phyloP scores from a whole-genome alignment of 2,329 filamentous ascomycete species.

The Penicillium sp. region DNA sequence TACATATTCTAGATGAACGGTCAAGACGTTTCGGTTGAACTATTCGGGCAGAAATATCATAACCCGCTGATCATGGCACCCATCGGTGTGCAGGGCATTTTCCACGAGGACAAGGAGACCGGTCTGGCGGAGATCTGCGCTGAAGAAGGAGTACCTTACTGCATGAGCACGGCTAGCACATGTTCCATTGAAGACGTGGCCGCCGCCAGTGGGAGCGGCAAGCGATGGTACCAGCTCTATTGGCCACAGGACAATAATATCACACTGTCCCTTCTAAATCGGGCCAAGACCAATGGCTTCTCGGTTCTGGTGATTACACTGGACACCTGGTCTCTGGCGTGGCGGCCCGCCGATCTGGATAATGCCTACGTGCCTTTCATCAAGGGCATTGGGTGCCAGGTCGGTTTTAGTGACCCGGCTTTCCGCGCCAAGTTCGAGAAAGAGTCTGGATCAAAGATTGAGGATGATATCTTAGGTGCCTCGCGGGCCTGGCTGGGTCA shows the following conservation, averaged over 20 bases:
- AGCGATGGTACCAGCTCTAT: conserved; percentile 70
- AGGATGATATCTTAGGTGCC: conserved; percentile 49
- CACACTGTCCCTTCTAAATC: conserved; percentile 57
- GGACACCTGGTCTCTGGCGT: conserved; percentile 64
- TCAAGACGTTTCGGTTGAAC: conserved; percentile 48
- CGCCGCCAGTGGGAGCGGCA: conserved; percentile 51
- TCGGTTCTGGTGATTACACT: conserved; percentile 65
- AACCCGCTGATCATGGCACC: conserved; percentile 60
- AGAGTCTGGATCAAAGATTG: conserved; percentile 42
- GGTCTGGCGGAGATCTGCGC: conserved; percentile 60
- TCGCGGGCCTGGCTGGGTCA: conserved; percentile 50
- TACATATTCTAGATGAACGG: conserved; percentile 24
- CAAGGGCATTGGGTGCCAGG: conserved; percentile 53
- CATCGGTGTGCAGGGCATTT: conserved; percentile 63
- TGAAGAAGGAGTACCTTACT: conserved; percentile 59
- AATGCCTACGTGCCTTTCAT: conserved; percentile 52
- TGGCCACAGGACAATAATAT: conserved; percentile 64
- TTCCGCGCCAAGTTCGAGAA: conserved; percentile 56
- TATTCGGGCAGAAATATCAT: conserved; percentile 49
- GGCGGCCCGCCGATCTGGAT: conserved; percentile 63
- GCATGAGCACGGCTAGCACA: conserved; percentile 61
- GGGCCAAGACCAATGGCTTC: conserved; percentile 59
- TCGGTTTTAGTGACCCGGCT: conserved; percentile 63
- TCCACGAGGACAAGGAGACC: conserved; percentile 61
- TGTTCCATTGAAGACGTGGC: conserved; percentile 64